Conservation (phyloP, 2,329 filamentous ascomycete genomes). For the Diaporthe sp. region DNA sequence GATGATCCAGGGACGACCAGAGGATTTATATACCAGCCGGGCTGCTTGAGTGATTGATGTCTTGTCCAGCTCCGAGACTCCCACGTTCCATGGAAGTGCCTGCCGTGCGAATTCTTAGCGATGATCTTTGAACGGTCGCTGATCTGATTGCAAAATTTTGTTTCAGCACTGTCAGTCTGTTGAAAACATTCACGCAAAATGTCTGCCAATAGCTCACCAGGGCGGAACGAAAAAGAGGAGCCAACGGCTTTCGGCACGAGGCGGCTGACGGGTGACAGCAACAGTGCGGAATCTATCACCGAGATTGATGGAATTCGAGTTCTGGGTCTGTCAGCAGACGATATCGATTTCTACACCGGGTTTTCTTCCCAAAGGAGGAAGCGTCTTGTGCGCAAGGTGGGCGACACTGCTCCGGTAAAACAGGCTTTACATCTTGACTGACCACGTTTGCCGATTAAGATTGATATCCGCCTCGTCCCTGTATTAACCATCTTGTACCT, state of each 20-base stretch:
- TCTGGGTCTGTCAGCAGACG: not conserved
- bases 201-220: not conserved
- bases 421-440: not conserved
- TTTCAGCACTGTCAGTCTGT: not conserved
- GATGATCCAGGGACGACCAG: too few species aligned
- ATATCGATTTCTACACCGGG: not conserved
- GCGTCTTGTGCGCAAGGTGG: conserved; percentile 18
- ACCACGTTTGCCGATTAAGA: not conserved
- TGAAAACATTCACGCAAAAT: not conserved
- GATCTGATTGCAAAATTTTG: not conserved
- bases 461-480: conserved; percentile 21
- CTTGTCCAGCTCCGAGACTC: too few species aligned
- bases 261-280: not conserved
- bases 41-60: not conserved
- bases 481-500: conserved; percentile 25
- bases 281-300: not conserved
- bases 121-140: not conserved
- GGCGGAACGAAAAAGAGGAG: not conserved
- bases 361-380: not conserved
- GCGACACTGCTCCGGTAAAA: too few species aligned
- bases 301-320: conserved; percentile 4
- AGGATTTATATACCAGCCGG: not conserved
- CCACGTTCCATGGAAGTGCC: not conserved
- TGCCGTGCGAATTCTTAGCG: not conserved
- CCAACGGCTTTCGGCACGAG: not conserved